Evolutionary conservation across 2,329 filamentous ascomycete species (phyloP), one percentile per base, ranked within the genome.

Genomic region (Aaosphaeria arxii): DNA sequence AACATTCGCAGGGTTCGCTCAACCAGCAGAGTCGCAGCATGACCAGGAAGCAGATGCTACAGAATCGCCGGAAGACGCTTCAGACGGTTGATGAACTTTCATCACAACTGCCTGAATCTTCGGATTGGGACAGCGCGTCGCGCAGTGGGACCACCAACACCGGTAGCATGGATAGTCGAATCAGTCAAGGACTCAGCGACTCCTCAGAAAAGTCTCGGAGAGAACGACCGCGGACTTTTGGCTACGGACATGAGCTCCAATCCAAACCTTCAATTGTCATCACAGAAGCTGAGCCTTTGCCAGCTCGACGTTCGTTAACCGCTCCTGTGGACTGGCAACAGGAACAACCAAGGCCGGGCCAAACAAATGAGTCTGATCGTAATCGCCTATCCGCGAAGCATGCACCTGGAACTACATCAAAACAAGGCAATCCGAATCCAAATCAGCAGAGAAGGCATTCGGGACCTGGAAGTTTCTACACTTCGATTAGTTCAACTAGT

Each of bases 31-130:
- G n/a, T 42, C 17, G 17, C 17, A 24, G 17, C 17, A 39, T 47
- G 41, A 48, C 36, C 7, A 30, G 42, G 11, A 11, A 11, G 3
- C 43, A 54, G 36, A 24, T 44, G 29, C 3, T 53, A 6, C 58
- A 61, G 38, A 51, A 57, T 33, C 60, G 60, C 40, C 56, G 64
- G 35, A 47, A 56, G 45, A 64, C 59, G 3, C 51, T 66, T 1
- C 63, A 67, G 35, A 66, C 61, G 1, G 60, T 66, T 41, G 61
- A 57, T 36, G 62, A 66, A 31, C 52, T 66, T 9, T 51, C 58
- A 5, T 46, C 54, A 1, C 55, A 47, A 6, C 62, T 5, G 36
- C 30, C 11, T 32, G 50, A 6, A n/a, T 52, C 7, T 40, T 52
- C 30, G 54, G 51, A 24, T 6, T 57, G 57, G 11, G 48, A 17